Percentiles rank a stretch among this genome's conserved stretches.
Conservation (phyloP, 192 early-diverging fungal genomes). For the Podila clonocystis region DNA sequence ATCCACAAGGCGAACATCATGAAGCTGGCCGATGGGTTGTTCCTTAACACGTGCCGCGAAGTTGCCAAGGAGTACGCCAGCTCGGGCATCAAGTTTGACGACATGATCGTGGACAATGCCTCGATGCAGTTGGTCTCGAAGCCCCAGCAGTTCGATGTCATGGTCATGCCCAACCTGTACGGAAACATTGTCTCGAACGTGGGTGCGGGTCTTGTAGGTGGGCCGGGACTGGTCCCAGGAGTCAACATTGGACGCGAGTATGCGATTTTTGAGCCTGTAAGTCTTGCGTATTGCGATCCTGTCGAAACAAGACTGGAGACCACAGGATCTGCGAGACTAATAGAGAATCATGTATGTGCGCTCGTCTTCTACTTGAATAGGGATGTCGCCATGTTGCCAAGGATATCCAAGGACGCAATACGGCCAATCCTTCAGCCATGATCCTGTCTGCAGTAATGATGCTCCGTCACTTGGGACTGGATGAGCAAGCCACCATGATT, state of each 20-base stretch:
- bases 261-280: constrained; percentile 95
- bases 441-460: constrained; percentile 93
- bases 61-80: constrained; percentile 92
- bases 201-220: constrained; percentile 94
- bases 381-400: constrained; percentile 97
- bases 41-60: constrained; percentile 94
- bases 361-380: constrained; percentile 16
- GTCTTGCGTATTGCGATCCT: background rate
- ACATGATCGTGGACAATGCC: constrained; percentile 99
- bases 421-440: constrained; percentile 95
- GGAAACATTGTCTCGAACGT: constrained; percentile 99
- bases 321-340: too few relatives aligned
- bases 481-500: constrained; percentile 90
- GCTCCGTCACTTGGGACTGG: constrained; percentile 93
- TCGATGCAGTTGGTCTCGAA: constrained; percentile 99
- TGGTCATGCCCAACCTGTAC: constrained; percentile 99
- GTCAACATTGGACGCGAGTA: constrained; percentile 97
- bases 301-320: too few relatives aligned
- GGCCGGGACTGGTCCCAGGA: constrained; percentile 94
- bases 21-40: constrained; percentile 98
- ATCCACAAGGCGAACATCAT: constrained; percentile 99
- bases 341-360: background rate
- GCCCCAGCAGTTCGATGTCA: constrained; percentile 98
- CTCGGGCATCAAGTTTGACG: constrained; percentile 89
- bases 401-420: constrained; percentile 94